phyloP scores from a whole-genome alignment of 164 flowering plant genomes.

The Magnolia officinalis region DNA sequence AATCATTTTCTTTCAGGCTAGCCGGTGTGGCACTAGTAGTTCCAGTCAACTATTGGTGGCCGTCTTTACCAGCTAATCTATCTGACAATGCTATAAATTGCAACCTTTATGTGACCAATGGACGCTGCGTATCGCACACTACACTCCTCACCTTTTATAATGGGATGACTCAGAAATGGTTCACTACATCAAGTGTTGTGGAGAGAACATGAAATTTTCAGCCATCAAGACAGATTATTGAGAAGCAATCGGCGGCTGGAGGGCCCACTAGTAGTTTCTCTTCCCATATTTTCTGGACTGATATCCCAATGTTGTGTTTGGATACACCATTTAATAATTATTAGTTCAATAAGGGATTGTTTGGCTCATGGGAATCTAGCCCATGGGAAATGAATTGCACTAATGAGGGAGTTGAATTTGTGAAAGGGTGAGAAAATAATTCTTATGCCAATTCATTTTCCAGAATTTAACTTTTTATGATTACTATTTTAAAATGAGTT shows the following conservation, averaged over 20 bases:
- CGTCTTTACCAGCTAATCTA: conserved; percentile 28
- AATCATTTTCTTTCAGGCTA: conserved; percentile 26
- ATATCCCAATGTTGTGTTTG: too few species aligned
- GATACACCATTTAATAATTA: too few species aligned
- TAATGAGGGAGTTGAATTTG: neutral
- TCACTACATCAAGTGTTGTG: conserved; percentile 23
- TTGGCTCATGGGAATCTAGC: too few species aligned
- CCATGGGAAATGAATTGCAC: too few species aligned
- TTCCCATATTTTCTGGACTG: too few species aligned
- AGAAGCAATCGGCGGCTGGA: neutral
- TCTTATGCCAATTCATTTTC: too few species aligned
- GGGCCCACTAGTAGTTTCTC: neutral
- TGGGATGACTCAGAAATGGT: conserved; percentile 41
- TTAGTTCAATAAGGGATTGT: too few species aligned
- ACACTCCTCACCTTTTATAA: conserved; percentile 28
- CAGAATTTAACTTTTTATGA: too few species aligned
- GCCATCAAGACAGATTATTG: conserved; percentile 8
- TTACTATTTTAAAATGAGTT: too few species aligned
- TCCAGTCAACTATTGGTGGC: conserved; percentile 51
- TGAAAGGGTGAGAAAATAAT: too few species aligned
- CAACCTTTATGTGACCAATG: conserved; percentile 22
- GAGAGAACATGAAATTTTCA: conserved; percentile 18
- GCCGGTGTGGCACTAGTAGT: conserved; percentile 38
- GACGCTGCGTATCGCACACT: conserved; percentile 22
- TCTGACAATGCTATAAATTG: conserved; percentile 9